Evolutionary conservation across 805 yeast genomes (phyloP).

Genomic region (Pichia californica): DNA sequence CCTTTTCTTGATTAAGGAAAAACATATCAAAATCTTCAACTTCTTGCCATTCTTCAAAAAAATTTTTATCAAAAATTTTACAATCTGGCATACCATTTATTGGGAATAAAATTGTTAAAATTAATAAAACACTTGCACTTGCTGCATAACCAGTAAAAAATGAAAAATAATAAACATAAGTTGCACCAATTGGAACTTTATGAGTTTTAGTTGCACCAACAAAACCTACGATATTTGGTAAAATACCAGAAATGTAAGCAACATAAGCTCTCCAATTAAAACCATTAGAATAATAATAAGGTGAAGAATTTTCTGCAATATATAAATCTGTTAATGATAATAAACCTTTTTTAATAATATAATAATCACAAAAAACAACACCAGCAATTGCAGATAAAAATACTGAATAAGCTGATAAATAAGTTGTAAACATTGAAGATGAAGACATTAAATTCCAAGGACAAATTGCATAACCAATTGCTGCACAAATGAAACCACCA

Average conservation of each 20-base stretch:
- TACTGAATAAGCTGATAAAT: conserved; percentile 73
- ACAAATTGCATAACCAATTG: conserved; percentile 61
- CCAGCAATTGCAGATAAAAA: conserved; percentile 83
- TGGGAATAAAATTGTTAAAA: conserved; percentile 49
- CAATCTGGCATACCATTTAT: conserved; percentile 35
- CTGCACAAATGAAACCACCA: conserved; percentile 75
- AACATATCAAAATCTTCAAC: conserved; percentile 54
- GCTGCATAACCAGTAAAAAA: conserved; percentile 70
- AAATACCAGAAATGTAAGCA: conserved; percentile 74
- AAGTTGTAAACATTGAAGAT: conserved; percentile 70
- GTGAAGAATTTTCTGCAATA: conserved; percentile 34
- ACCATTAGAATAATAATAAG: conserved; percentile 63
- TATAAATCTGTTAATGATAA: conserved; percentile 61
- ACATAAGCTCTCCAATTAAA: conserved; percentile 78
- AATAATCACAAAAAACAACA: conserved; percentile 62
- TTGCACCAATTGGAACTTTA: conserved; percentile 71
- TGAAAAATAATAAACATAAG: conserved; percentile 62
- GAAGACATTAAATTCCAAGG: conserved; percentile 78
- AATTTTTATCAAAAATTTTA: conserved; percentile 43
- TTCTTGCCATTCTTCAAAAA: conserved; percentile 58
- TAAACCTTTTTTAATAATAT: conserved; percentile 66
- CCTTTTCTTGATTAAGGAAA: conserved; percentile 8
- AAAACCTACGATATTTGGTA: conserved; percentile 82
- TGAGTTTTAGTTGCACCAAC: conserved; percentile 74
- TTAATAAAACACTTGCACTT: conserved; percentile 49